phyloP scores from a whole-genome alignment of 78 protist species.

The Emiliania huxleyi region DNA sequence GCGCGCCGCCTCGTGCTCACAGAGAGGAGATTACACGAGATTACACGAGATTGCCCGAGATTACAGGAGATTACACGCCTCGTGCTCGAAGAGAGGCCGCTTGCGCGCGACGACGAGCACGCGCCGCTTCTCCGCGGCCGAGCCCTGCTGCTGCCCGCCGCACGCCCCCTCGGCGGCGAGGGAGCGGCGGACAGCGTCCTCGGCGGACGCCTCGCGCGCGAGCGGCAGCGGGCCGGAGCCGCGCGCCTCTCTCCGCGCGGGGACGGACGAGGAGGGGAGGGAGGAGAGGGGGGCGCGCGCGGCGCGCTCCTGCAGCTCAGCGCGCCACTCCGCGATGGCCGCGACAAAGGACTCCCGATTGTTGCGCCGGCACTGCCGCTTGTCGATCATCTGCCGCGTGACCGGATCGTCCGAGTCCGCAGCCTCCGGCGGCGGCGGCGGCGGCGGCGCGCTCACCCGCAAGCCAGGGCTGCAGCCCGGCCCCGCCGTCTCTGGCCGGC shows the following conservation, averaged over 20 bases:
- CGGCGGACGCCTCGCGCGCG: neutral
- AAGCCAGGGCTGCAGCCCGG: neutral
- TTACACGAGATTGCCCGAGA: too few relatives aligned
- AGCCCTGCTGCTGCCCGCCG: neutral
- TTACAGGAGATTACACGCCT: too few relatives aligned
- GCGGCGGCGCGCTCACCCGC: neutral
- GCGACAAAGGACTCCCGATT: neutral
- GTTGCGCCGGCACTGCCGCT: neutral
- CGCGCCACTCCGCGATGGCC: neutral
- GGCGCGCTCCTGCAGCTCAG: neutral
- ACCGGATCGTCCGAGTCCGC: neutral
- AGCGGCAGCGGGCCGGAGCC: neutral
- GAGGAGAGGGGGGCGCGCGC: neutral
- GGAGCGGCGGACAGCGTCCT: neutral
- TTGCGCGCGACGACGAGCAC: constrained; percentile 36
- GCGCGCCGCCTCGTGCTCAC: neutral
- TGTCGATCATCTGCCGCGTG: constrained; percentile 20
- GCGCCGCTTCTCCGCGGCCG: neutral
- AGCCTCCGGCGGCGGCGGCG: neutral
- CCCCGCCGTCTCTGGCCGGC: neutral
- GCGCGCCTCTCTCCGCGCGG: neutral
- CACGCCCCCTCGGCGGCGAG: neutral
- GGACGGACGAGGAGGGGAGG: too few relatives aligned
- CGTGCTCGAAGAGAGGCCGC: constrained; percentile 47
- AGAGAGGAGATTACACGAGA: too few relatives aligned